Evolutionary conservation across 306 rosid species (phyloP).

Genomic region (Dalbergia oliveri): DNA sequence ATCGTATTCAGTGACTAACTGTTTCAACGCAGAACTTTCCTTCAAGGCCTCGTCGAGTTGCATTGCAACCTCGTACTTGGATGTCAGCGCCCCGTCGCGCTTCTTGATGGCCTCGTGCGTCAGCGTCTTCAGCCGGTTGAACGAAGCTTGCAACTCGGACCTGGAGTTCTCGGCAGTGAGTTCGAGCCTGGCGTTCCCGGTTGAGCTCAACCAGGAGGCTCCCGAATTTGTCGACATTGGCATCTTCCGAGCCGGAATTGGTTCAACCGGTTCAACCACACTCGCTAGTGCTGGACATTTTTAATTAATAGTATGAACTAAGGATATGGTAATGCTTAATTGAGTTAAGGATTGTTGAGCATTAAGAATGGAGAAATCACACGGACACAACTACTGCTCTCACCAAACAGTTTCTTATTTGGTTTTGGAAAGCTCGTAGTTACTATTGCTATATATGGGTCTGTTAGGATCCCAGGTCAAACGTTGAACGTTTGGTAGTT

Average conservation of each 20-base stretch:
- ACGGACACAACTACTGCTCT: no score
- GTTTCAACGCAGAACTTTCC: conserved; percentile 73
- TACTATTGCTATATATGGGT: no score
- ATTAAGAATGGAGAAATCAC: no score
- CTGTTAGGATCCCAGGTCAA: no score
- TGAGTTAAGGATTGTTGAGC: no score
- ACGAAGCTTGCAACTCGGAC: conserved; percentile 75
- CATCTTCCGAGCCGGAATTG: conserved; percentile 57
- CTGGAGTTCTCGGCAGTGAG: conserved; percentile 72
- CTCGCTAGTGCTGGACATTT: no score
- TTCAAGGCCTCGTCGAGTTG: conserved; percentile 65
- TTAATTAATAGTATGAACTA: no score
- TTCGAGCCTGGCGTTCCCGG: conserved; percentile 80
- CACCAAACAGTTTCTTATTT: no score
- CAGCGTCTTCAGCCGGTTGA: conserved; percentile 74
- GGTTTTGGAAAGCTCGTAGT: no score
- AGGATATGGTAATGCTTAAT: no score
- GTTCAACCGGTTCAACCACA: no score
- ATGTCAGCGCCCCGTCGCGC: conserved; percentile 16
- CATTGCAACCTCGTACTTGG: conserved; percentile 64
- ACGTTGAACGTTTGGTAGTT: no score
- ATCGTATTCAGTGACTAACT: conserved; percentile 67
- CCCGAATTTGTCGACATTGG: conserved; percentile 63
- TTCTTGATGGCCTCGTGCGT: conserved; percentile 89
- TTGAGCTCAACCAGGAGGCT: conserved; percentile 84